Evolutionary conservation across 2,329 filamentous ascomycete genomes (phyloP), one percentile per base, ranked within the genome.

Genomic region (Acrodontium crateriforme): DNA sequence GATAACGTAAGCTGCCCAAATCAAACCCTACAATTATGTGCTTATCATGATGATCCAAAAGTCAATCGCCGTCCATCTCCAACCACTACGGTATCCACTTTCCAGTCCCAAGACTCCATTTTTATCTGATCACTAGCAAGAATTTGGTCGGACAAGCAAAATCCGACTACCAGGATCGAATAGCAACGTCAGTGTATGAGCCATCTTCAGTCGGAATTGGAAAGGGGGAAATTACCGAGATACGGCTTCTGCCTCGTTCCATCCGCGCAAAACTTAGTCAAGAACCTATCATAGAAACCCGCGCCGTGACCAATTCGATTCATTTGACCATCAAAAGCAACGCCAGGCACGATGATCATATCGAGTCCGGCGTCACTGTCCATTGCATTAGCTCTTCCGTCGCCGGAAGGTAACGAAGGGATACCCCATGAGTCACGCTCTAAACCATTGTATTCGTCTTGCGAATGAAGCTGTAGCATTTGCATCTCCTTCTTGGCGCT

Each of bases 231-330:
- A 63, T 59, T 57, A 75, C 71, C 67, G 43, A 74, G 65, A 58
- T 67, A 64, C 42, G 68, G 69, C 59, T 67, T 69, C 39, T 52
- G 54, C 26, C 44, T 38, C 39, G 40, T 45, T 36, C 44, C 40
- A 36, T 45, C 39, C 36, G 45, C 35, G 42, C 44, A 54, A 67
- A 85, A 92, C 42, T 77, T 72, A 46, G 77, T 71, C 49, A 98
- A 59, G 55, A 93, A 98, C 54, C 75, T 79, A 60, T 98, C 89
- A 63, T 98, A 98, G 59, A 92, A 98, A 17, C 89, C 89, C 55
- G 83, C 92, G 31, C 89, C 89, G 55, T 98, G 89, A 21, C 89
- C 89, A 12, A 95, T 67, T 43, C 89, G 70, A 41, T 77, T 71
- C 35, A 89, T 68, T 9, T 59, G 60, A 3, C 63, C 63, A 52